Conservation (phyloP, 1,284 basidiomycete species). For the Cryptococcus sp. region DNA sequence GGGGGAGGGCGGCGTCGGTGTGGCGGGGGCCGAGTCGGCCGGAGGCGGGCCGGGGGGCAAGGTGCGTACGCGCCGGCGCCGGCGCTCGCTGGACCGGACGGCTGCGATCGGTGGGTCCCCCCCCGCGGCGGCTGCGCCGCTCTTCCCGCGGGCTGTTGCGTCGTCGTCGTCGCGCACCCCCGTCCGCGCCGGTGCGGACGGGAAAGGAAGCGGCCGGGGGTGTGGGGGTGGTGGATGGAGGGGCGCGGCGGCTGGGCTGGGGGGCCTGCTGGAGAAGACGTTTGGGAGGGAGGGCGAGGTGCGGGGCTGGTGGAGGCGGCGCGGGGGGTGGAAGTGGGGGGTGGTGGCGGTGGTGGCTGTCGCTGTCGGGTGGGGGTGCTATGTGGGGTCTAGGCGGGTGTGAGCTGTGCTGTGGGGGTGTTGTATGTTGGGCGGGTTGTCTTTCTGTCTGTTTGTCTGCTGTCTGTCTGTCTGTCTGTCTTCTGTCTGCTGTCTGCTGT, state of each 20-base stretch:
- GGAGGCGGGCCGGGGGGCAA: not conserved
- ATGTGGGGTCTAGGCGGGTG: not conserved
- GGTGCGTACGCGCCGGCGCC: not conserved
- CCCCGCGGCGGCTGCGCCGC: not conserved
- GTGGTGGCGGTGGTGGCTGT: constrained; percentile 16
- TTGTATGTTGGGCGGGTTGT: not conserved
- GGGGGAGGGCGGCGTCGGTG: not conserved
- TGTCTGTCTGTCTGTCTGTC: no score
- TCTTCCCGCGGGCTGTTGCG: constrained; percentile 1
- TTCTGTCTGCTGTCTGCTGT: no score
- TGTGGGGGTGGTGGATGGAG: no score
- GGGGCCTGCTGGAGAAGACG: constrained; percentile 4
- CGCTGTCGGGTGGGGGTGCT: constrained; percentile 17
- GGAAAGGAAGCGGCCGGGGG: no score
- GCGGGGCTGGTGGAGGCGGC: constrained; percentile 2
- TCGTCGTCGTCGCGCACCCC: not conserved
- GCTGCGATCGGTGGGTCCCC: not conserved
- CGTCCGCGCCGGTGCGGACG: no score
- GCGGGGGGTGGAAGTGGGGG: constrained; percentile 13
- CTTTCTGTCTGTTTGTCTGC: no score
- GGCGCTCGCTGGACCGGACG: not conserved
- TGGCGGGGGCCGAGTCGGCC: not conserved
- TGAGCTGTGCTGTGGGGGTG: not conserved
- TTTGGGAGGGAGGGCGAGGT: constrained; percentile 1
- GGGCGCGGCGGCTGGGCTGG: not conserved